A percentile compares a stretch with the other conserved stretches of the same genome.
Evolutionary conservation across 1,284 basidiomycete genomes (phyloP).

Genomic region (Anthracocystis panici-leucophaei): DNA sequence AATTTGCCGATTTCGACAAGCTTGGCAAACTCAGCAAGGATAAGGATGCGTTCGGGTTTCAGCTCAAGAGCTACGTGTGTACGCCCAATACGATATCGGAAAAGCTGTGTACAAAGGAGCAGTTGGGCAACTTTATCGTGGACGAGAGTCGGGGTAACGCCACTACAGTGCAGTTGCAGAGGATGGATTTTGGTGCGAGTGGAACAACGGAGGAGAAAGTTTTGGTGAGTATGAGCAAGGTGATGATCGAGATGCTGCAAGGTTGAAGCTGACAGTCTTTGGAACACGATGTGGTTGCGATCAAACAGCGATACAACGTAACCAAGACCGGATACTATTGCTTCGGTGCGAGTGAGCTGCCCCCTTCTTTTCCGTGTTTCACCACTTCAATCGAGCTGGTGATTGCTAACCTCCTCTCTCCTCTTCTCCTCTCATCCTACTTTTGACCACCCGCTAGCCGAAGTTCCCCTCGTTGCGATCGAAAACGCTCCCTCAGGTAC

Average conservation of each 20-base stretch:
- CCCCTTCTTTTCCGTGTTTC: conserved; percentile 4
- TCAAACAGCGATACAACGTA: conserved; percentile 76
- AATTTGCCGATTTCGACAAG: conserved; percentile 87
- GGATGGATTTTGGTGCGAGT: conserved; percentile 52
- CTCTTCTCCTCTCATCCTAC: neutral
- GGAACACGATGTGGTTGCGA: neutral
- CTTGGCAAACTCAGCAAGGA: conserved; percentile 76
- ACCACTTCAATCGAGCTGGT: neutral
- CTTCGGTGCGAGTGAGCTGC: conserved; percentile 76
- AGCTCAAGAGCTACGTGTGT: conserved; percentile 77
- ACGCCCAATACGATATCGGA: conserved; percentile 39
- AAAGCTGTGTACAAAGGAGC: conserved; percentile 49
- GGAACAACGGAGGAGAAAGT: conserved; percentile 20
- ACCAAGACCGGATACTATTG: conserved; percentile 93
- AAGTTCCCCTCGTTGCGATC: conserved; percentile 83
- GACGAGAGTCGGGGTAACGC: conserved; percentile 43
- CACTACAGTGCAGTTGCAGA: conserved; percentile 41
- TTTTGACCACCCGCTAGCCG: conserved; percentile 73
- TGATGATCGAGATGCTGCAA: neutral
- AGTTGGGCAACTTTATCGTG: conserved; percentile 62
- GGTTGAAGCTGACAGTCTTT: conserved; percentile 1
- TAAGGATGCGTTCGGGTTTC: conserved; percentile 65
- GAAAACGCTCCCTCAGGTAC: conserved; percentile 41
- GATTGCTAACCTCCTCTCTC: neutral
- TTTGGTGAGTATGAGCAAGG: conserved; percentile 20